Base-by-base conservation (phyloP, 2,329 filamentous ascomycete genomes). In the Stagonosporopsis tanaceti region DNA sequence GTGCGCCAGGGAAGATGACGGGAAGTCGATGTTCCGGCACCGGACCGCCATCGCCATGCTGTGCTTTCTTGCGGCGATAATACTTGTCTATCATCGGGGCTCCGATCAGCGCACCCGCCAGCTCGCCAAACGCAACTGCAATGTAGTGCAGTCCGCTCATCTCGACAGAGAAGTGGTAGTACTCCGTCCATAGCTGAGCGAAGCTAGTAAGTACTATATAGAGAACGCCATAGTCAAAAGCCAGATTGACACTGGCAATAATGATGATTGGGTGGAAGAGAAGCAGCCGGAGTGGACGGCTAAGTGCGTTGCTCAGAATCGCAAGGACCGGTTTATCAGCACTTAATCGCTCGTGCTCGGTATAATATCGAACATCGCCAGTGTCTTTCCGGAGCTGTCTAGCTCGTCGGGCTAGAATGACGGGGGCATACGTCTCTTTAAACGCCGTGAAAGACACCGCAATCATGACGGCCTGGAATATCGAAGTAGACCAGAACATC, bases 301-400 rank as follows among this genome's bases (percentile, higher is more conserved):
- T 67, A 52, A 84, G 74, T 20, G 78, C 72, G 5, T 68, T 74
- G 8, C 68, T 53, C 60, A 82, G 66, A 9, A 60, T 52, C 66
- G 85, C 89, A 7, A 52, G 6, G 2, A 62, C 20, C 0, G 57
- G 53, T 15, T 52, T 57, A 7, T 55, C 15, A 11, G 46, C 52
- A 20, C 57, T 57, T 4, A 58, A 6, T n/a, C 78, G 69, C 28
- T 70, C 68, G 14, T 71, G 66, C 0, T 68, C 53, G 5, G 80
- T 68, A 38, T 65, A 59, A 46, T 68, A 68, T 89, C 90, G 95
- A 81, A 87, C 93, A 41, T 90, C 80, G 5, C 85, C 81, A 61
- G 84, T 90, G 57, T 91, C 86, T 70, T 60, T 51, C 4, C 67
- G 61, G 4, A 67, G 41, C 30, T 53, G 57, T 22, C 41, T 62